Conservation (phyloP, 2,329 filamentous ascomycete species). For the Claviceps sp. region DNA sequence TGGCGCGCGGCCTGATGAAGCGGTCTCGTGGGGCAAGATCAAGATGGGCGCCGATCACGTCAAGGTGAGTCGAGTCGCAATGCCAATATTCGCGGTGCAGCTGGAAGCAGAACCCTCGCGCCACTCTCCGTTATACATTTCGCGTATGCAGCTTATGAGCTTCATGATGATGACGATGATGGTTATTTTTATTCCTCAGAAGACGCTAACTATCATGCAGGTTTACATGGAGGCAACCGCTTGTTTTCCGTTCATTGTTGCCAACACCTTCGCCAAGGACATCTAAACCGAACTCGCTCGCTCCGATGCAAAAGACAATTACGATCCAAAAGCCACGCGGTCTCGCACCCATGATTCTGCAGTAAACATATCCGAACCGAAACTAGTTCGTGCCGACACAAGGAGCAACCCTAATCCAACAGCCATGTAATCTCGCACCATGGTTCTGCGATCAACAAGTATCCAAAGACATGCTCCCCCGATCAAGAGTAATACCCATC, state of each 20-base stretch:
- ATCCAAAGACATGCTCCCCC: background rate
- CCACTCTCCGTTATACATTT: too few relatives aligned
- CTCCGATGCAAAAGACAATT: background rate
- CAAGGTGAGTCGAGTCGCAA: conserved; percentile 47
- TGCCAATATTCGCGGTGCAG: too few relatives aligned
- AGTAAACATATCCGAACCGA: too few relatives aligned
- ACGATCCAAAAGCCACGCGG: background rate
- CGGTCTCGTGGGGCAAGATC: conserved; percentile 98
- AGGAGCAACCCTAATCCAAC: too few relatives aligned
- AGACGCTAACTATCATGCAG: conserved; percentile 18
- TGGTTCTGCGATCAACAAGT: background rate
- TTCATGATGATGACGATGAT: background rate
- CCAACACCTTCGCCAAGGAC: conserved; percentile 52
- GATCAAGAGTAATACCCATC: too few relatives aligned
- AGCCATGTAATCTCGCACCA: too few relatives aligned
- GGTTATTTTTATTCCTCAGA: background rate
- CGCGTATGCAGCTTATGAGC: background rate
- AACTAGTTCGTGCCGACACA: too few relatives aligned
- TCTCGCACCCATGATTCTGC: background rate
- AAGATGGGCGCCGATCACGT: conserved; percentile 77
- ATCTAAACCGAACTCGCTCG: conserved; percentile 8
- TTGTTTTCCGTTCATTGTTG: conserved; percentile 53
- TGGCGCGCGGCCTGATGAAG: conserved; percentile 87
- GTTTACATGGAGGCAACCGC: conserved; percentile 52
- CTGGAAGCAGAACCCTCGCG: too few relatives aligned